Conservation (phyloP, 75 land plant species). For the Isoetes taiwanensis region DNA sequence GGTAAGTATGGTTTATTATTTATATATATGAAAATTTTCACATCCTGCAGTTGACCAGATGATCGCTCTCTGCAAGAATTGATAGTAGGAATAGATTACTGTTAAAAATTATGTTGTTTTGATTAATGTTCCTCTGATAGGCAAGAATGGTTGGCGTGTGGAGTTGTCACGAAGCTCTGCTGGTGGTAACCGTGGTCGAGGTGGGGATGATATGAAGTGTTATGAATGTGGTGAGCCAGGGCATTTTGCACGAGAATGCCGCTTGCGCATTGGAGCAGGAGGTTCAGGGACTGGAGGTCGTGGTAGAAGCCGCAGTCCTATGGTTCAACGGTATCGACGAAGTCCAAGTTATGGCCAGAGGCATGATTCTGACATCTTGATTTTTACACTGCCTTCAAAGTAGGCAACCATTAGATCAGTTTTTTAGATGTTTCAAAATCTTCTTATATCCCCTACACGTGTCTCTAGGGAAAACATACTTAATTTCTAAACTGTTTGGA, state of each 20-base stretch:
- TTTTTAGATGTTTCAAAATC: no score
- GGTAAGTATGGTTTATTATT: background rate
- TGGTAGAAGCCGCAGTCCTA: conserved; percentile 44
- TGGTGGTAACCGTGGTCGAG: conserved; percentile 34
- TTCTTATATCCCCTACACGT: no score
- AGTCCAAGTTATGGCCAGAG: conserved; percentile 85
- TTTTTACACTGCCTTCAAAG: no score
- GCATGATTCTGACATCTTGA: no score
- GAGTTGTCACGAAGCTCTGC: conserved; percentile 12
- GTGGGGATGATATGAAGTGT: conserved; percentile 69
- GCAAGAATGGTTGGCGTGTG: conserved; percentile 7
- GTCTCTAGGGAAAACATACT: no score
- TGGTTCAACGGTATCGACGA: conserved; percentile 49
- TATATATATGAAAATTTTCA: background rate
- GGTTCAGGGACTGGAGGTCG: conserved; percentile 70
- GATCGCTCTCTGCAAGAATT: background rate
- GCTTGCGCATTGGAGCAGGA: conserved; percentile 63
- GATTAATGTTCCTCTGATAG: no score
- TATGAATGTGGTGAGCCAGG: conserved; percentile 99
- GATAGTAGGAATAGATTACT: background rate
- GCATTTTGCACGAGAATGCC: conserved; percentile 97
- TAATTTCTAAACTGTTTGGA: no score
- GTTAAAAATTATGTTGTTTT: no score
- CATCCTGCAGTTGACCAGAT: background rate
- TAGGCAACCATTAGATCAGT: no score